Percentiles rank a stretch among this genome's conserved stretches.
Evolutionary conservation across 2,329 filamentous ascomycete genomes (phyloP).

Genomic region (Neonectria punicea): DNA sequence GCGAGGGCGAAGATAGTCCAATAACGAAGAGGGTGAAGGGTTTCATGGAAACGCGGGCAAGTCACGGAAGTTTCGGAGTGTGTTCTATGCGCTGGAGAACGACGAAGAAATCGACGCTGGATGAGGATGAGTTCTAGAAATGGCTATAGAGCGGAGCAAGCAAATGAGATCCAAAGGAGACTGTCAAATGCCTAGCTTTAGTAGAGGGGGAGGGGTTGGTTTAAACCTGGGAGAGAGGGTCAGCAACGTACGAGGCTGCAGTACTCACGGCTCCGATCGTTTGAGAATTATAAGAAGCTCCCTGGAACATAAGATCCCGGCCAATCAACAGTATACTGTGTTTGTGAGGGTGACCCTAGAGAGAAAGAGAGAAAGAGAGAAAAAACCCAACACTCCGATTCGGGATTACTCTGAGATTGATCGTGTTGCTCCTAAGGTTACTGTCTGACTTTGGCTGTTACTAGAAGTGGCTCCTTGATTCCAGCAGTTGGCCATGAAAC

Average conservation of each 20-base stretch:
- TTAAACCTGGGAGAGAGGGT: too few species aligned
- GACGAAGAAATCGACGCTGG: not conserved
- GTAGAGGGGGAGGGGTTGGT: too few species aligned
- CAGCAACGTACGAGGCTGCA: too few species aligned
- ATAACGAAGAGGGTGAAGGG: not conserved
- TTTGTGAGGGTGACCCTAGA: too few species aligned
- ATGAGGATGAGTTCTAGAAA: not conserved
- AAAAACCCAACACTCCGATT: too few species aligned
- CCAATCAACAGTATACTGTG: too few species aligned
- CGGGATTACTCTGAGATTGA: too few species aligned
- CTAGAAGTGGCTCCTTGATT: slow-evolving; percentile 15
- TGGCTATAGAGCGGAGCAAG: not conserved
- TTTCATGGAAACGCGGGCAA: not conserved
- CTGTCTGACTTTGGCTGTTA: slow-evolving; percentile 11
- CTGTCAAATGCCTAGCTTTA: too few species aligned
- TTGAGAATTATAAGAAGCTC: too few species aligned
- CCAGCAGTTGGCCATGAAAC: slow-evolving; percentile 15
- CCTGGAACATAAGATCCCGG: too few species aligned
- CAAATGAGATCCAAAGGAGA: not conserved
- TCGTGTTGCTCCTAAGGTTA: not conserved
- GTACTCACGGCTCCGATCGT: too few species aligned
- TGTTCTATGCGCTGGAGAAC: not conserved
- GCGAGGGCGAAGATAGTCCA: slow-evolving; percentile 46
- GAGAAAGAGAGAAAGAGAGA: too few species aligned
- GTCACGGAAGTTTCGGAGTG: not conserved